phyloP scores from a whole-genome alignment of 139 green algal species.

The Haematococcus lacustris region DNA sequence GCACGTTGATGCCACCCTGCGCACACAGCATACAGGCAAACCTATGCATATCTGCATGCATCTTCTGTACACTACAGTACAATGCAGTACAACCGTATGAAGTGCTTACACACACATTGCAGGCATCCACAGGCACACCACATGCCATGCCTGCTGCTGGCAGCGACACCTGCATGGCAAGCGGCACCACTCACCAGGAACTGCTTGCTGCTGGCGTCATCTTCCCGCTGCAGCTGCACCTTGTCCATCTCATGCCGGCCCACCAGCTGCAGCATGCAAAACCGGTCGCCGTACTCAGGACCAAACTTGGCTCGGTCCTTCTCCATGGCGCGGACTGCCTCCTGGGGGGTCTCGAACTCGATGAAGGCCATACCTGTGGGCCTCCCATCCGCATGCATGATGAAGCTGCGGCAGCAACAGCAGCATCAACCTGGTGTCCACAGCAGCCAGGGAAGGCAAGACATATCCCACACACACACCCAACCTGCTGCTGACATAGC shows the following conservation, averaged over 20 bases:
- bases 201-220: constrained; percentile 17
- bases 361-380: constrained; percentile 80
- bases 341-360: constrained; percentile 74
- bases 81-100: constrained; percentile 1
- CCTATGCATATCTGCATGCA: too few relatives aligned
- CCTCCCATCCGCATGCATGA: constrained; percentile 63
- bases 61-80: too few relatives aligned
- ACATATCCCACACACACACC: too few relatives aligned
- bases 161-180: neutral
- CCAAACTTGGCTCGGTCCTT: constrained; percentile 67
- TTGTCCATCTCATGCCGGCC: constrained; percentile 62
- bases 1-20: constrained; percentile 32
- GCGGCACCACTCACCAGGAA: constrained; percentile 27
- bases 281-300: constrained; percentile 60
- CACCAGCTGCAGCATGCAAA: constrained; percentile 69
- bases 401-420: constrained; percentile 55
- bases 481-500: too few relatives aligned
- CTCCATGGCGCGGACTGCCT: constrained; percentile 60
- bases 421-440: too few relatives aligned
- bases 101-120: neutral
- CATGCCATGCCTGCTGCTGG: neutral
- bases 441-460: too few relatives aligned
- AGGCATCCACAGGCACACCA: neutral
- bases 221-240: constrained; percentile 49
- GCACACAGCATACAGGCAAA: neutral